These are phyloP conservation scores for Crotalaria pallida DNA, from an alignment of 306 rosid species.

Conservation along the genomic window DNA sequence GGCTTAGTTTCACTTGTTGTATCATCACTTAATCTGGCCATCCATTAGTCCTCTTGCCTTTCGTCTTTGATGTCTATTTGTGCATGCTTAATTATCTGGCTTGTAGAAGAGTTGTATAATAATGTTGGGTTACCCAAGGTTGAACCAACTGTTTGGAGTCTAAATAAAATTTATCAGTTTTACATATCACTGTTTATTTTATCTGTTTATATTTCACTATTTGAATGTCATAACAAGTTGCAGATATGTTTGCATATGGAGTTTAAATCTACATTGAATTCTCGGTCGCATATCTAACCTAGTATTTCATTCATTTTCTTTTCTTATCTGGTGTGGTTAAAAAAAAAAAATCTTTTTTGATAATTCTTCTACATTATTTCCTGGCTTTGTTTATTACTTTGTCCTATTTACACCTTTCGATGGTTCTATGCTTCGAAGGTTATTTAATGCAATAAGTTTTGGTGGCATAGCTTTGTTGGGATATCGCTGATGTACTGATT, in stretches of 20 bases:
- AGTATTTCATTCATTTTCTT: not conserved
- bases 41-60: not conserved
- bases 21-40: not conserved
- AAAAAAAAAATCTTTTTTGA: not conserved
- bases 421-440: not conserved
- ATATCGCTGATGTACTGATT: not conserved
- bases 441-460: constrained; percentile 3
- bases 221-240: constrained; percentile 4
- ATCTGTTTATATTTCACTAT: not conserved
- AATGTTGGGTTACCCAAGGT: not conserved
- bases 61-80: not conserved
- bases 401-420: not conserved
- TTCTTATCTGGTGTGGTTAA: not conserved
- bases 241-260: not conserved
- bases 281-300: not conserved
- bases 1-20: not conserved
- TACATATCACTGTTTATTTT: not conserved
- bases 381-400: not conserved
- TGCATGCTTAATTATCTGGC: not conserved
- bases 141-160: not conserved
- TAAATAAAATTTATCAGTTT: not conserved
- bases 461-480: not conserved
- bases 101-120: constrained; percentile 10
- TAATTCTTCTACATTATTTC: not conserved
- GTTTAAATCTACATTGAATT: not conserved